phyloP scores from a whole-genome alignment of 768 basidiomycete species.

The Calocybe gangraenosa region DNA sequence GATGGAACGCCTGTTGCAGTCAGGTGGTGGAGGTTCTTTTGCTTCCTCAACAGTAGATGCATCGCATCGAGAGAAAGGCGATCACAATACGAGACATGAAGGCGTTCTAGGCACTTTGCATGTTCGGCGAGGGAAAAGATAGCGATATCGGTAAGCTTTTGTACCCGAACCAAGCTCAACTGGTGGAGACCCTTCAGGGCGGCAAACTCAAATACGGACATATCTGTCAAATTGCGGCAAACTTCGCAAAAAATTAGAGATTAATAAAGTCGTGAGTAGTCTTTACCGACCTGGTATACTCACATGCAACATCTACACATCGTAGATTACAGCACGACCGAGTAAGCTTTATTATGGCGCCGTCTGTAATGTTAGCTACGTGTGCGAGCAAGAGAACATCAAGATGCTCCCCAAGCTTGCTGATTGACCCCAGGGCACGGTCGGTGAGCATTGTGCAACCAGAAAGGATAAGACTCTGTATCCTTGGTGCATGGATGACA shows the following conservation, averaged over 20 bases:
- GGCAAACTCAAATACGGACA: constrained; percentile 79
- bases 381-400: constrained; percentile 81
- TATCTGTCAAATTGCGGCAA: constrained; percentile 80
- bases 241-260: constrained; percentile 36
- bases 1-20: constrained; percentile 77
- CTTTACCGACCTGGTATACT: constrained; percentile 22
- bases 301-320: constrained; percentile 86
- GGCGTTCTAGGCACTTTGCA: constrained; percentile 62
- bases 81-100: constrained; percentile 87
- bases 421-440: constrained; percentile 60
- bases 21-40: constrained; percentile 64
- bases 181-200: constrained; percentile 64
- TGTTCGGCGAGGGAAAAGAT: constrained; percentile 77
- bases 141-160: constrained; percentile 80
- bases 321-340: constrained; percentile 68
- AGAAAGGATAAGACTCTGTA: constrained; percentile 73
- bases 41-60: constrained; percentile 60
- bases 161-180: constrained; percentile 76
- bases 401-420: constrained; percentile 67
- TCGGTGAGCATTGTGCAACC: constrained; percentile 79
- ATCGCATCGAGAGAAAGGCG: constrained; percentile 73
- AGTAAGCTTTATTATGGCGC: constrained; percentile 61
- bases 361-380: constrained; percentile 76
- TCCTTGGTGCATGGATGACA: constrained; percentile 66
- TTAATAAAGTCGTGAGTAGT: background rate